Evolutionary conservation across 2,329 filamentous ascomycete species (phyloP).

Genomic region (Pseudopithomyces maydicus): DNA sequence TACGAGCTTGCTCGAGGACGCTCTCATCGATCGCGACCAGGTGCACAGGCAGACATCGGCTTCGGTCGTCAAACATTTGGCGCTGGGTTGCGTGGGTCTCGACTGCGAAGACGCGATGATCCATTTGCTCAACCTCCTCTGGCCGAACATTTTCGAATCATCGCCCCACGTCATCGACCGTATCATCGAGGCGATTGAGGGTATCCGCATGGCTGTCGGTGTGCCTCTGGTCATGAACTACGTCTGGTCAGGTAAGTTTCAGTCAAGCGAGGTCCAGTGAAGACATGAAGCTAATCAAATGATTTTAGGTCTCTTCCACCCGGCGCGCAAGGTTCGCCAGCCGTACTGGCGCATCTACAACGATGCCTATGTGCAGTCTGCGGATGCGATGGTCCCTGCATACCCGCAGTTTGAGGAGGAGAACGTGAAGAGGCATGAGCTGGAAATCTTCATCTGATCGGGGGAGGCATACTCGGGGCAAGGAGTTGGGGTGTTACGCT

Average conservation of each 20-base stretch:
- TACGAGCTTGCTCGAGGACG: constrained; percentile 92
- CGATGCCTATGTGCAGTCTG: constrained; percentile 90
- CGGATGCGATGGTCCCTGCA: constrained; percentile 95
- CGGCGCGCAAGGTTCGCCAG: constrained; percentile 88
- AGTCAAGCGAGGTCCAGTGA: too few relatives aligned
- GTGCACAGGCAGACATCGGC: constrained; percentile 97
- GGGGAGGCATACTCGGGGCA: not conserved
- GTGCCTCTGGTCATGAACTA: constrained; percentile 96
- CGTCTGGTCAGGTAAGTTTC: constrained; percentile 74
- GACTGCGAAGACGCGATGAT: constrained; percentile 99
- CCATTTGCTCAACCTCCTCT: constrained; percentile 92
- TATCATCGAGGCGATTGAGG: constrained; percentile 96
- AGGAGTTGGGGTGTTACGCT: not conserved
- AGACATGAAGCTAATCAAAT: too few relatives aligned
- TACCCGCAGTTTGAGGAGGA: constrained; percentile 88
- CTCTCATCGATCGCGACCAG: constrained; percentile 95
- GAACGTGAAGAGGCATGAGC: constrained; percentile 75
- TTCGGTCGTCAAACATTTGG: constrained; percentile 96
- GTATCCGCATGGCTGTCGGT: constrained; percentile 89
- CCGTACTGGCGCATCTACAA: constrained; percentile 99
- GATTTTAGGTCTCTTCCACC: constrained; percentile 76
- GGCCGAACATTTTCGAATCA: constrained; percentile 97
- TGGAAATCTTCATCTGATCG: constrained; percentile 78
- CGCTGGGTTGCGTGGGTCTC: constrained; percentile 93
- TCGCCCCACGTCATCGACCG: constrained; percentile 98